Conservation (phyloP, 176 grass and related monocot species). For the Ensete glaucum region DNA sequence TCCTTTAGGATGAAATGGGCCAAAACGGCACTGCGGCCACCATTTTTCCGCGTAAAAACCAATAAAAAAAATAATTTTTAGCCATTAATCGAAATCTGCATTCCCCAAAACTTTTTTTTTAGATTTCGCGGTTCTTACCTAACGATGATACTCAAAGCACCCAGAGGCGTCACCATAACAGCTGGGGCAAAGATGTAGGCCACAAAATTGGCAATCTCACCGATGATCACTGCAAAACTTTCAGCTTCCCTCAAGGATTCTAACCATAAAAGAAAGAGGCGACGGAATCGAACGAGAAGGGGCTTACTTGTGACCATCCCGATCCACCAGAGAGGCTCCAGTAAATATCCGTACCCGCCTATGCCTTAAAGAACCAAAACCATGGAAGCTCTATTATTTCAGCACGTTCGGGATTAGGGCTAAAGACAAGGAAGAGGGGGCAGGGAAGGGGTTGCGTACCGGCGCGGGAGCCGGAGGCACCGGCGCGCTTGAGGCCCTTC, state of each 20-base stretch:
- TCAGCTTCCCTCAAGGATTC: background rate
- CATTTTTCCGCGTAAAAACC: conserved; percentile 1
- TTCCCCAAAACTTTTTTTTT: background rate
- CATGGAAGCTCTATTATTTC: background rate
- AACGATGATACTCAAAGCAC: conserved; percentile 87
- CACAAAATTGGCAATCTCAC: conserved; percentile 87
- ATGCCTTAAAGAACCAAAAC: conserved; percentile 38
- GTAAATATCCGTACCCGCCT: conserved; percentile 89
- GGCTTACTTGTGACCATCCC: conserved; percentile 91
- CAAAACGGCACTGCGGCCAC: conserved; percentile 60
- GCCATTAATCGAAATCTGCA: background rate
- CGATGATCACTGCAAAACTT: conserved; percentile 60
- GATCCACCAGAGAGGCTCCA: conserved; percentile 92
- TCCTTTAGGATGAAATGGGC: conserved; percentile 93
- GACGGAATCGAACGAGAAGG: conserved; percentile 9
- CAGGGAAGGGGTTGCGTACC: conserved; percentile 18
- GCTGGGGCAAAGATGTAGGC: conserved; percentile 93
- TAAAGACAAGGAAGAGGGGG: too few relatives aligned
- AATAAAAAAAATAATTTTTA: background rate
- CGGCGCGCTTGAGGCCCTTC: conserved; percentile 84
- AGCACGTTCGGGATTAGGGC: background rate
- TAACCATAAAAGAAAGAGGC: background rate
- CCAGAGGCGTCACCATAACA: conserved; percentile 68
- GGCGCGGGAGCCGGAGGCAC: conserved; percentile 54
- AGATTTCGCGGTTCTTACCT: conserved; percentile 57